phyloP scores from a whole-genome alignment of 345 rosid species.

The Boechera divaricarpa region DNA sequence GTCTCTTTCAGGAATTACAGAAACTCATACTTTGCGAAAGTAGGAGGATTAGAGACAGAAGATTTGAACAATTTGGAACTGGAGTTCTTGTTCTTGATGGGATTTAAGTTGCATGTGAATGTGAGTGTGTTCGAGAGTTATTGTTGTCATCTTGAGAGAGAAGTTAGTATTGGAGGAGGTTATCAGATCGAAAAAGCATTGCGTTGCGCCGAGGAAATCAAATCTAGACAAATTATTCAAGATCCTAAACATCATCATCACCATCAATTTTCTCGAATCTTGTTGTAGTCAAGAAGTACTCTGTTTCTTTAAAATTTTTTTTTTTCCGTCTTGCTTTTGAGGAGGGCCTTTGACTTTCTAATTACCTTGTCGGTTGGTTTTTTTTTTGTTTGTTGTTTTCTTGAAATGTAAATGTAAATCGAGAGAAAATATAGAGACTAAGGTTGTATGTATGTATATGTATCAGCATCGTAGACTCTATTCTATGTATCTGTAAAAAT shows the following conservation, averaged over 20 bases:
- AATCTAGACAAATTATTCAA: constrained; percentile 61
- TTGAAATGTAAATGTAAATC: constrained; percentile 31
- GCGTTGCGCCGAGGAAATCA: constrained; percentile 86
- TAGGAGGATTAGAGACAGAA: constrained; percentile 75
- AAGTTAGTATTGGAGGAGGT: constrained; percentile 87
- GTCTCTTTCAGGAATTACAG: constrained; percentile 67
- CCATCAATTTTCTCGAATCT: constrained; percentile 61
- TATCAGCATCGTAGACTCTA: constrained; percentile 31
- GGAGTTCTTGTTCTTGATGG: constrained; percentile 85
- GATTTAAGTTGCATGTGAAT: constrained; percentile 87
- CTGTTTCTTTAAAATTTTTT: constrained; percentile 18
- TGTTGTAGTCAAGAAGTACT: constrained; percentile 49
- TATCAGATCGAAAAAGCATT: constrained; percentile 83
- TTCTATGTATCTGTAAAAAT: constrained; percentile 12
- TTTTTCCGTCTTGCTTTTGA: constrained; percentile 28
- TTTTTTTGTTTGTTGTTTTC: not conserved
- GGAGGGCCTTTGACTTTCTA: constrained; percentile 40
- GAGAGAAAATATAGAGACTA: constrained; percentile 20
- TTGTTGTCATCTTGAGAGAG: constrained; percentile 86
- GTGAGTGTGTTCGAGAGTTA: constrained; percentile 92
- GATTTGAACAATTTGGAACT: constrained; percentile 79
- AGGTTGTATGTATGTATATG: constrained; percentile 35
- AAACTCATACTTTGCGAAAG: constrained; percentile 79
- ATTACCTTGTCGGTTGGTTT: constrained; percentile 44
- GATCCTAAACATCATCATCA: constrained; percentile 48